Conservation (phyloP, 345 rosid species). For the Nephelium lappaceum region DNA sequence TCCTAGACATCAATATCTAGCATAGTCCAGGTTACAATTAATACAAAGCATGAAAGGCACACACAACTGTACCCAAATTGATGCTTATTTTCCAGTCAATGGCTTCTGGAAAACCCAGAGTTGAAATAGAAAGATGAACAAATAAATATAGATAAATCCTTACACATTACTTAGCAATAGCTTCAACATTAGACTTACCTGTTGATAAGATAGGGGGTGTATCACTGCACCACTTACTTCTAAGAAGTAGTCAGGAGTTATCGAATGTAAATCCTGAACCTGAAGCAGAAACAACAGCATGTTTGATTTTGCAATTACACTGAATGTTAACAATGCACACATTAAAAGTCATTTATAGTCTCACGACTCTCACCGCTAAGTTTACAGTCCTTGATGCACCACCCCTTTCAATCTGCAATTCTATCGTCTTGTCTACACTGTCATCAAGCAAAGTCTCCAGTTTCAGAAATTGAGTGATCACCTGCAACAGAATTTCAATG, state of each 20-base stretch:
- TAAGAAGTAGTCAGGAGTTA: constrained; percentile 84
- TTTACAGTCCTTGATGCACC: constrained; percentile 60
- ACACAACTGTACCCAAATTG: neutral
- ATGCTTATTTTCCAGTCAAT: neutral
- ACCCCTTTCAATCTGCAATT: constrained; percentile 89
- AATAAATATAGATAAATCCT: neutral
- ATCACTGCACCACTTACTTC: constrained; percentile 96
- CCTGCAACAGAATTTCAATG: constrained; percentile 50
- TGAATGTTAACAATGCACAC: constrained; percentile 4
- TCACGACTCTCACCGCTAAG: constrained; percentile 80
- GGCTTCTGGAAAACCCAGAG: neutral
- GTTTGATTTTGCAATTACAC: constrained; percentile 11
- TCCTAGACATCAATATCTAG: neutral
- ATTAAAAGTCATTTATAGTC: constrained; percentile 33
- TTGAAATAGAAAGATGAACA: neutral
- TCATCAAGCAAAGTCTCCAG: constrained; percentile 89
- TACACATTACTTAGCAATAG: neutral
- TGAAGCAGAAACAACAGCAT: constrained; percentile 34
- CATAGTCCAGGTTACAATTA: neutral
- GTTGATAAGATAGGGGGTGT: constrained; percentile 94
- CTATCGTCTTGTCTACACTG: constrained; percentile 59
- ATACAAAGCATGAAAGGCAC: neutral
- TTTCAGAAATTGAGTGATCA: constrained; percentile 77
- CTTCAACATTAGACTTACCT: constrained; percentile 48
- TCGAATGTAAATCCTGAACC: constrained; percentile 94